Evolutionary conservation across 371 early-diverging fungal genomes (phyloP), one percentile per base, ranked within the genome.

Genomic region (Mucor racemosus): DNA sequence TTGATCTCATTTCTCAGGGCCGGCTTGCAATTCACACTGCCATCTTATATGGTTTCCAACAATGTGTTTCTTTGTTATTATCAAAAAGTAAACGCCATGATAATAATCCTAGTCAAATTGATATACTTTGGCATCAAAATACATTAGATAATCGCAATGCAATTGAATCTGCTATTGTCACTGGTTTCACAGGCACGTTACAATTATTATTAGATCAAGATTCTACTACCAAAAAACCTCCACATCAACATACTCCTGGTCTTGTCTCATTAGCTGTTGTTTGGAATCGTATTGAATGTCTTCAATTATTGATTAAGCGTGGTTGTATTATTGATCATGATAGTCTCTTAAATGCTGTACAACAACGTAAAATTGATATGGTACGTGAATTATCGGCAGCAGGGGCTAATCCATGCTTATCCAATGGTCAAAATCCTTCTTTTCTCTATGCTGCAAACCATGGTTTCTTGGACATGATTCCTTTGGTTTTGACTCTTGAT

Each of bases 321-420:
- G 77, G 76, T 0, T 74, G 63, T 53, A 58, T 65, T 15, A 57
- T 76, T 31, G 63, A 68, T 11, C 19, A 55, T 5, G 33, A 56
- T 4, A 34, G 48, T 26, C 19, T 82, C 4, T 71, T 78, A 36
- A 58, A 38, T 0, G 80, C 82, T 14, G 82, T 82, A 1, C 80
- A 82, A 42, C 80, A 82, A 48, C 70, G 80, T 13, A 82, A 82
- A 54, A 69, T 82, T 14, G 82, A 82, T 58, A 60, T 82, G 19
- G 82, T 82, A 0, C 76, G 72, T 21, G 58, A 66, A 31, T 48
- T 79, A 46, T 35, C 69, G 19, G n/a, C 56, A 11, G 73, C 68
- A 40, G 67, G 69, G 14, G 76, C 68, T 38, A 66, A 61, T 55
- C 75, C 76, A 14, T 76, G 76, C 40, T 53, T 66, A 15, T 19